Evolutionary conservation across 2,329 filamentous ascomycete species (phyloP).

Genomic region (Arthrobotrys sphaeroides): DNA sequence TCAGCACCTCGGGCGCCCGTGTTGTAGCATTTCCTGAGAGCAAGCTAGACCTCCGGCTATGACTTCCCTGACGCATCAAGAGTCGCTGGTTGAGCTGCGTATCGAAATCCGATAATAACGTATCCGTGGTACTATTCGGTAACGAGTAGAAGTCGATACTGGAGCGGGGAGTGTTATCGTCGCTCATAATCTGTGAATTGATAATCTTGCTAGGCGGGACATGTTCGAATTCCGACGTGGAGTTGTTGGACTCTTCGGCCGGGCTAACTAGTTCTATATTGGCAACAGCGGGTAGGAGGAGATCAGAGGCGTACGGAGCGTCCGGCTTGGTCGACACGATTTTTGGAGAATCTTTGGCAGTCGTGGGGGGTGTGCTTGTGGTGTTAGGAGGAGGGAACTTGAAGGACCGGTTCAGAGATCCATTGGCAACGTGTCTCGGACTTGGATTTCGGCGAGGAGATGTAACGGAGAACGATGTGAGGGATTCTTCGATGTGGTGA

Average conservation of each 20-base stretch:
- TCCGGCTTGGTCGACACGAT: slow-evolving; percentile 55
- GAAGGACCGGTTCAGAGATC: slow-evolving; percentile 62
- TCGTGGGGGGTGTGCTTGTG: slow-evolving; percentile 12
- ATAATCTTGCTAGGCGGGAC: slow-evolving; percentile 55
- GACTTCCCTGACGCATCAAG: slow-evolving; percentile 64
- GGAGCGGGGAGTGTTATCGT: slow-evolving; percentile 78
- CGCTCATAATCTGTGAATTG: slow-evolving; percentile 72
- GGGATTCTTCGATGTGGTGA: slow-evolving; percentile 51
- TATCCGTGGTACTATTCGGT: slow-evolving; percentile 95
- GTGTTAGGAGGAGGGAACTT: slow-evolving; percentile 66
- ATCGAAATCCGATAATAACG: slow-evolving; percentile 85
- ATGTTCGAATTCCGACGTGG: slow-evolving; percentile 58
- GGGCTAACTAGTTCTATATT: slow-evolving; percentile 59
- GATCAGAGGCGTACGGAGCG: slow-evolving; percentile 56
- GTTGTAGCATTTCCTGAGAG: slow-evolving; percentile 58
- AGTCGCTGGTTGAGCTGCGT: slow-evolving; percentile 65
- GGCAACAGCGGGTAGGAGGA: slow-evolving; percentile 54
- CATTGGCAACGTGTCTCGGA: slow-evolving; percentile 35
- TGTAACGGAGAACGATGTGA: slow-evolving; percentile 47
- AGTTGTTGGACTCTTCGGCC: slow-evolving; percentile 62
- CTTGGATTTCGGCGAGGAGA: slow-evolving; percentile 40
- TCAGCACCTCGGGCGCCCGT: slow-evolving; percentile 77
- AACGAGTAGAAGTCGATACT: slow-evolving; percentile 94
- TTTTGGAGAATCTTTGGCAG: slow-evolving; percentile 55
- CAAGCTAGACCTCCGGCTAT: slow-evolving; percentile 59